Percentiles rank a stretch among this genome's conserved stretches.
phyloP scores from a whole-genome alignment of 2,329 filamentous ascomycete genomes.

The Claviceps sorghi region DNA sequence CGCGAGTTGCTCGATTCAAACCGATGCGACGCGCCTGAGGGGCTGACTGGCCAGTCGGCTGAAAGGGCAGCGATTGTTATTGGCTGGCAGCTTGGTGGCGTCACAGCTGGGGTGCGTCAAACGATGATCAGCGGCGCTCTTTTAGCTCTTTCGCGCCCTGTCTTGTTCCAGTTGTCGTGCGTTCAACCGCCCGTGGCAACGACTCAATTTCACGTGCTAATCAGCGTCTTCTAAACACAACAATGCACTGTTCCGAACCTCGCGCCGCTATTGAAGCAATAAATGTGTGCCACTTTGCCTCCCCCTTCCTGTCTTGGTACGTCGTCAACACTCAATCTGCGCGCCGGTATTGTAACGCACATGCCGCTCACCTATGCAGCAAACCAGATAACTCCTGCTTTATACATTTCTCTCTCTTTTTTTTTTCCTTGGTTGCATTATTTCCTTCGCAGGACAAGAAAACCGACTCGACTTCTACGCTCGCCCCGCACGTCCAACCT shows the following conservation, averaged over 20 bases:
- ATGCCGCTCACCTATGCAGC: conserved; percentile 1
- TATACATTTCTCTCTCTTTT: too few species aligned
- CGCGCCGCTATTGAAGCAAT: neutral
- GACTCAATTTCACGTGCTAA: neutral
- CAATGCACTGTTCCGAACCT: neutral
- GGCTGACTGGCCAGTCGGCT: neutral
- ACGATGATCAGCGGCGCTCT: neutral
- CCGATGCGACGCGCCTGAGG: neutral
- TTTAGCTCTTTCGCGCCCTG: neutral
- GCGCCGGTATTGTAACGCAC: neutral
- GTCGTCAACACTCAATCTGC: neutral
- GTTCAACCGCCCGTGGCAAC: neutral
- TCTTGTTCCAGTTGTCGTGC: too few species aligned
- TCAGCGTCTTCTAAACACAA: neutral
- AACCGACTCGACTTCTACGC: neutral
- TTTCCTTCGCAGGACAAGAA: neutral
- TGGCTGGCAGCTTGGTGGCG: neutral
- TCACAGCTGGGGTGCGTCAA: neutral
- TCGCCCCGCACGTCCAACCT: conserved; percentile 63
- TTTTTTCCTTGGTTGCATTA: neutral
- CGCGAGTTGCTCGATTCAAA: too few species aligned
- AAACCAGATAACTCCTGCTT: neutral
- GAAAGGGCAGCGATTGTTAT: too few species aligned
- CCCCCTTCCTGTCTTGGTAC: neutral
- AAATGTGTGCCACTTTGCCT: neutral